Percentiles rank a stretch among this genome's conserved stretches.
These are phyloP conservation scores for Leccinum subrobustum DNA, from an alignment of 1,284 basidiomycete species.

Conservation along the genomic window DNA sequence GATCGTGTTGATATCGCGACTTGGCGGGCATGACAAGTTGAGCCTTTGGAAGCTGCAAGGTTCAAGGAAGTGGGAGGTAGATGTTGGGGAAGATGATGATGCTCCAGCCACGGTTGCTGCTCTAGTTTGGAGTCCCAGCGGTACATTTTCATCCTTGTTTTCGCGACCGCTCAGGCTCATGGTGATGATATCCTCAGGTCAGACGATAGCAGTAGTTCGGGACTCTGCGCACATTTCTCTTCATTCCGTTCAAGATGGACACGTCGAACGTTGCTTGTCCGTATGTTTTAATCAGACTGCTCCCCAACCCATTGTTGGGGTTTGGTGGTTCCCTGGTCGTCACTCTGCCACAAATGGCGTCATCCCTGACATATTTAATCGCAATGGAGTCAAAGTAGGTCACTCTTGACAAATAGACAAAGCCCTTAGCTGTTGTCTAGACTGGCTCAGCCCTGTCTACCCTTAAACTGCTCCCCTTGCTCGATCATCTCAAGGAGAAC, in stretches of 20 bases:
- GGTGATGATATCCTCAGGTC: constrained; percentile 44
- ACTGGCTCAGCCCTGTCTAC: constrained; percentile 75
- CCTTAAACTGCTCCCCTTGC: constrained; percentile 62
- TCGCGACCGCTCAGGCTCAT: constrained; percentile 7
- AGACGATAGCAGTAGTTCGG: constrained; percentile 69
- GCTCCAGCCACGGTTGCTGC: constrained; percentile 50
- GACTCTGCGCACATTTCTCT: constrained; percentile 65
- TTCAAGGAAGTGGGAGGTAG: constrained; percentile 76
- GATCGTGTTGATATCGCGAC: constrained; percentile 60
- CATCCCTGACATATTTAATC: constrained; percentile 74
- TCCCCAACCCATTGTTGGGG: constrained; percentile 39
- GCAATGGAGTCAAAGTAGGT: constrained; percentile 63
- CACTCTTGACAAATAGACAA: background rate
- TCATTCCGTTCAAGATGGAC: constrained; percentile 76
- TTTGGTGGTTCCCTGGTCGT: constrained; percentile 72
- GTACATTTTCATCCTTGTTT: constrained; percentile 39
- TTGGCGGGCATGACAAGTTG: constrained; percentile 64
- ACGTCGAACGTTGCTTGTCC: constrained; percentile 45
- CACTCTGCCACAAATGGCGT: constrained; percentile 38
- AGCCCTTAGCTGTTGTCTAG: constrained; percentile 37
- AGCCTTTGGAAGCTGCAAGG: constrained; percentile 80
- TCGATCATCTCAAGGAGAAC: constrained; percentile 67
- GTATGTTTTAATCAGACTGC: constrained; percentile 29
- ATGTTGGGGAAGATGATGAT: constrained; percentile 48
- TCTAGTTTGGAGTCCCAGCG: constrained; percentile 79